phyloP scores from a whole-genome alignment of 305 asterid genomes.

The Solanum hybrid region DNA sequence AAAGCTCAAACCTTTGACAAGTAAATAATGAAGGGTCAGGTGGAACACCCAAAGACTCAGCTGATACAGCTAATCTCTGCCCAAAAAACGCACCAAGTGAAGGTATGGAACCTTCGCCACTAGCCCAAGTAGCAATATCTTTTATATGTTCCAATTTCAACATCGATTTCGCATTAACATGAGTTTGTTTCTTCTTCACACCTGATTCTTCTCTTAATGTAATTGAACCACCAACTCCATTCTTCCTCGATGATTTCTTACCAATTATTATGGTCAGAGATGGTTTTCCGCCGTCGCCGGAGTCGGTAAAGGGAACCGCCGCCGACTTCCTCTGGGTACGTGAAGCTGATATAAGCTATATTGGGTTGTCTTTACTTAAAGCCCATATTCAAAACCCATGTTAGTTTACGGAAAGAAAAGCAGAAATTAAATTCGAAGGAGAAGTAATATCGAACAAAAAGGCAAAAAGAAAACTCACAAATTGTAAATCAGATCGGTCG shows the following conservation, averaged over 20 bases:
- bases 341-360: neutral
- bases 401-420: no score
- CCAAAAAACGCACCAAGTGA: slow-evolving; percentile 68
- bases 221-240: slow-evolving; percentile 15
- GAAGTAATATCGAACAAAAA: no score
- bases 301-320: neutral
- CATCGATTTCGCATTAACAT: slow-evolving; percentile 50
- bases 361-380: neutral
- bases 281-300: neutral
- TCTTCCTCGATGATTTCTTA: slow-evolving; percentile 21
- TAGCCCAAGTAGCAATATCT: slow-evolving; percentile 53
- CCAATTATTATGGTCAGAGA: slow-evolving; percentile 16
- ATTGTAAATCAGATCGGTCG: no score
- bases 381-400: no score
- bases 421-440: no score
- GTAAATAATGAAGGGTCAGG: slow-evolving; percentile 39
- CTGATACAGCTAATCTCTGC: slow-evolving; percentile 48
- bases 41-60: slow-evolving; percentile 43
- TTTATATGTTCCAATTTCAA: slow-evolving; percentile 61
- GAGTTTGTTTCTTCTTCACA: slow-evolving; percentile 44
- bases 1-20: slow-evolving; percentile 41
- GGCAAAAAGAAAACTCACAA: no score
- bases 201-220: slow-evolving; percentile 43
- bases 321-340: neutral
- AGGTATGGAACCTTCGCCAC: slow-evolving; percentile 40